phyloP scores from a whole-genome alignment of 1,139 yeast species.

The Meyerozyma sp. region DNA sequence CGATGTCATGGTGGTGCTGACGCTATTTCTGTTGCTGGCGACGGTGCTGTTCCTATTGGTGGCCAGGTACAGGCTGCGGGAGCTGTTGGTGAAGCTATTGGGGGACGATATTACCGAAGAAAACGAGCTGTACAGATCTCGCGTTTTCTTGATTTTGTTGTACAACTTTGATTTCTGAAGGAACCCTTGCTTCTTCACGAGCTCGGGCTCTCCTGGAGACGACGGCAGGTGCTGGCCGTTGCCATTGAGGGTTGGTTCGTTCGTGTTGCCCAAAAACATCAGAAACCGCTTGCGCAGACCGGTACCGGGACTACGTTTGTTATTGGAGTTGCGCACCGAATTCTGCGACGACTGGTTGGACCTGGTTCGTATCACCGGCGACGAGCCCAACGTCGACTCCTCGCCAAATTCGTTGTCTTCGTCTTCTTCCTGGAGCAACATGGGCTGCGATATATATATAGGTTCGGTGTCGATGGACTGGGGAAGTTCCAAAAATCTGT shows the following conservation, averaged over 20 bases:
- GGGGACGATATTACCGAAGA: slow-evolving; percentile 21
- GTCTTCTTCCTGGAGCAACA: slow-evolving; percentile 15
- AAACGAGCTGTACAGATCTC: slow-evolving; percentile 33
- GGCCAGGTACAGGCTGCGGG: slow-evolving; percentile 3
- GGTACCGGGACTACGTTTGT: slow-evolving; percentile 5
- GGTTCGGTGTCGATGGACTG: neutral
- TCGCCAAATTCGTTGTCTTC: slow-evolving; percentile 5
- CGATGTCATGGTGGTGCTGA: slow-evolving; percentile 19
- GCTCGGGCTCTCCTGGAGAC: neutral
- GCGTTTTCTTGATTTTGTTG: slow-evolving; percentile 31
- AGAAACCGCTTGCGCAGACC: slow-evolving; percentile 17
- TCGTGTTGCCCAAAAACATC: slow-evolving; percentile 17
- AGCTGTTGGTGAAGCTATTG: slow-evolving; percentile 14
- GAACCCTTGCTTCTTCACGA: neutral
- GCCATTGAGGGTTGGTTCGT: slow-evolving; percentile 2
- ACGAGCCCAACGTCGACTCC: slow-evolving; percentile 7
- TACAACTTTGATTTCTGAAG: slow-evolving; percentile 34
- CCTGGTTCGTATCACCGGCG: slow-evolving; percentile 9
- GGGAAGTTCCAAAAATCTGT: slow-evolving; percentile 30
- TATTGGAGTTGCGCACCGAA: neutral
- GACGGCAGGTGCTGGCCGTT: neutral
- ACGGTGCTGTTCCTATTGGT: neutral
- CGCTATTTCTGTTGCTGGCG: slow-evolving; percentile 14
- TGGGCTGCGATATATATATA: neutral
- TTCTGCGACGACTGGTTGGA: slow-evolving; percentile 10